Conservation (phyloP, 2,329 filamentous ascomycete genomes). For the Calonectria ilicicola region DNA sequence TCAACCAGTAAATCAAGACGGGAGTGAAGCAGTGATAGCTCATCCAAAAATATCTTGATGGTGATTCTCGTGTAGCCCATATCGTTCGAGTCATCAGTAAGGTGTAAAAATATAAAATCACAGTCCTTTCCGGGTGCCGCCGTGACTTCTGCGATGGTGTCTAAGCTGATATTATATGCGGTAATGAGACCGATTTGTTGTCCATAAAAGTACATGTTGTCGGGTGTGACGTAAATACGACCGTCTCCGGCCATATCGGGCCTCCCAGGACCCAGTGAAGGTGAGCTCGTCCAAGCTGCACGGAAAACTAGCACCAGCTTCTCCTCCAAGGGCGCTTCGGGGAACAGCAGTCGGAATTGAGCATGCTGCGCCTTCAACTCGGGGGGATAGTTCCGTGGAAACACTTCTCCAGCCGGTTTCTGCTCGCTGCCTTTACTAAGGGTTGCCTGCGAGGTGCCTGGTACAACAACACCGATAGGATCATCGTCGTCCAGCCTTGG, state of each 20-base stretch:
- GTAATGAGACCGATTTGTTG: constrained; percentile 92
- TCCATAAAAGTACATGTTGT: constrained; percentile 95
- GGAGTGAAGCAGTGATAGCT: constrained; percentile 82
- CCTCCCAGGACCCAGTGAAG: constrained; percentile 54
- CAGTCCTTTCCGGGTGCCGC: constrained; percentile 90
- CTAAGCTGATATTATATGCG: constrained; percentile 81
- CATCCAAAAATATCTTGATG: constrained; percentile 93
- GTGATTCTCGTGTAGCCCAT: constrained; percentile 80
- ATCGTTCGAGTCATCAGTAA: constrained; percentile 70
- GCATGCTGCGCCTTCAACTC: constrained; percentile 89
- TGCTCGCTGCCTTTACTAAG: constrained; percentile 46
- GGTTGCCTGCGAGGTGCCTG: constrained; percentile 44
- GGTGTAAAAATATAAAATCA: constrained; percentile 91
- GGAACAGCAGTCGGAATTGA: constrained; percentile 93
- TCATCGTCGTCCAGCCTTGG: constrained; percentile 53
- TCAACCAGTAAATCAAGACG: constrained; percentile 88
- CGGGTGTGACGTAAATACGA: constrained; percentile 87
- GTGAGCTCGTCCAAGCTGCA: constrained; percentile 80
- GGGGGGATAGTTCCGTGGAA: constrained; percentile 81
- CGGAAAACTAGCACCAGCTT: constrained; percentile 92
- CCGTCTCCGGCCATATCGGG: constrained; percentile 70
- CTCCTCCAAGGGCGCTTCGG: constrained; percentile 80
- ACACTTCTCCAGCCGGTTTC: constrained; percentile 63
- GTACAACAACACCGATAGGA: constrained; percentile 55
- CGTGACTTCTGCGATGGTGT: constrained; percentile 87